Base-by-base conservation (phyloP, 1,284 basidiomycete species). In the Apiotrichum siamense region DNA sequence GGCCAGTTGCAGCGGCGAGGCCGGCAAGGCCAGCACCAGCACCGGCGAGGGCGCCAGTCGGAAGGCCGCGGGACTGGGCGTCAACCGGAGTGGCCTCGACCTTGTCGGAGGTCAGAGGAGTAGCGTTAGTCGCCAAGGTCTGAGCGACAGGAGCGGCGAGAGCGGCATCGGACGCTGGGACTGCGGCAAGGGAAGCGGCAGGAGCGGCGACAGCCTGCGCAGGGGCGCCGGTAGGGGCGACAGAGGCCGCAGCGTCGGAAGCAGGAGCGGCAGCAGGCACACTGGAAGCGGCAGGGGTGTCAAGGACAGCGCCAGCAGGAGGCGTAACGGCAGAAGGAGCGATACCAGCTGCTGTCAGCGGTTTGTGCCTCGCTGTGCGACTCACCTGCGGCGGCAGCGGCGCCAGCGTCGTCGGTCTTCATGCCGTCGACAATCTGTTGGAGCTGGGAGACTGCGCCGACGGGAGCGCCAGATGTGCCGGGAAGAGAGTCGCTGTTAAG, bases 391-490 rank as follows among this genome's bases (percentile, higher is more conserved):
- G 29, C 29, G 29, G 25, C 18, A 12, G 27, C 33, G 25, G 32
- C 21, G 25, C 44, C 12, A n/a, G 18, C 32, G 35, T 43, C 31
- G 38, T 56, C 48, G 29, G 60, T 40, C 55, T 66, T 67, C 44
- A 72, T 59, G 38, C 63, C 61, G 46, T 63, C 49, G 17, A 67
- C 54, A 52, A 69, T 70, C 49, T 65, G 57, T 45, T 67, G 62
- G 11, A 67, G 60, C 42, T 61, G 64, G 23, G 52, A 59, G 23
- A 69, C 62, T 36, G 61, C 69, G 21, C 50, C 59, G 13, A 58
- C 59, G n/a, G 68, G 60, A 13, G 65, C 61, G 20, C n/a, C n/a
- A n/a, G 60, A 57, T 21, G 58, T 54, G 25, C 56, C 62, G 37
- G 53, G 50, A 12, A 65, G 60, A 11, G 60, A 54, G 38, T 58